phyloP scores from a whole-genome alignment of 768 basidiomycete genomes.

The Psilocybe sp. region DNA sequence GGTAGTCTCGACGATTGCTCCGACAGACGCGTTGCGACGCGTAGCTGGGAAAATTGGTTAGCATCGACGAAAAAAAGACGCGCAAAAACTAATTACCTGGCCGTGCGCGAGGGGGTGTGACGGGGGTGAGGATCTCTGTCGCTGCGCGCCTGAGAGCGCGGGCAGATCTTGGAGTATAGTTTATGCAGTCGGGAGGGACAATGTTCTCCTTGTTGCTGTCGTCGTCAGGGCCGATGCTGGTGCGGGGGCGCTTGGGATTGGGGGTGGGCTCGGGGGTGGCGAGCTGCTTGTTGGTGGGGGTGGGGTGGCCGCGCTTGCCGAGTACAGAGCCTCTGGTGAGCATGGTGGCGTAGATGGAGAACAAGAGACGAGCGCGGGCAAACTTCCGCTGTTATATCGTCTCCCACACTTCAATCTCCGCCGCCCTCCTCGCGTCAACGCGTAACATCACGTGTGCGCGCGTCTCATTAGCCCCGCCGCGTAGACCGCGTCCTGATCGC shows the following conservation, averaged over 20 bases:
- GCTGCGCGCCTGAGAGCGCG: constrained; percentile 39
- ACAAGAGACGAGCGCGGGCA: constrained; percentile 17
- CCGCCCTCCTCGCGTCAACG: constrained; percentile 33
- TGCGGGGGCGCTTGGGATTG: constrained; percentile 61
- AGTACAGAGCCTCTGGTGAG: constrained; percentile 49
- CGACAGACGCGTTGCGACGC: constrained; percentile 48
- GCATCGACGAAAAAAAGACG: constrained; percentile 5
- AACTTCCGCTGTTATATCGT: constrained; percentile 17
- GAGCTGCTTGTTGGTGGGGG: constrained; percentile 36
- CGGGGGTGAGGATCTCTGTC: constrained; percentile 21
- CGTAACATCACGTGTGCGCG: constrained; percentile 36
- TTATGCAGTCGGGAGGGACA: constrained; percentile 48
- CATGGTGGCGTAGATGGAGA: constrained; percentile 31
- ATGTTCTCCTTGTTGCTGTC: constrained; percentile 78
- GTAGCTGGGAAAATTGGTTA: constrained; percentile 28
- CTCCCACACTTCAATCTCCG: constrained; percentile 35
- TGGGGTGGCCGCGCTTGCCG: constrained; percentile 45
- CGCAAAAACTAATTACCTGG: constrained; percentile 35
- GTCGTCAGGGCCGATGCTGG: constrained; percentile 43
- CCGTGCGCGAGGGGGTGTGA: constrained; percentile 41
- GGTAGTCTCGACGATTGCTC: constrained; percentile 41
- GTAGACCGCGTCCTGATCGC: constrained; percentile 6
- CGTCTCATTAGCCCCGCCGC: constrained; percentile 14
- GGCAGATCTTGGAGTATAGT: constrained; percentile 36
- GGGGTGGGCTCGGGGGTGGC: constrained; percentile 65